A percentile compares a stretch with the other conserved stretches of the same genome.
phyloP scores from a whole-genome alignment of 1,284 basidiomycete species.

The Rhodotorula mucilaginosa region DNA sequence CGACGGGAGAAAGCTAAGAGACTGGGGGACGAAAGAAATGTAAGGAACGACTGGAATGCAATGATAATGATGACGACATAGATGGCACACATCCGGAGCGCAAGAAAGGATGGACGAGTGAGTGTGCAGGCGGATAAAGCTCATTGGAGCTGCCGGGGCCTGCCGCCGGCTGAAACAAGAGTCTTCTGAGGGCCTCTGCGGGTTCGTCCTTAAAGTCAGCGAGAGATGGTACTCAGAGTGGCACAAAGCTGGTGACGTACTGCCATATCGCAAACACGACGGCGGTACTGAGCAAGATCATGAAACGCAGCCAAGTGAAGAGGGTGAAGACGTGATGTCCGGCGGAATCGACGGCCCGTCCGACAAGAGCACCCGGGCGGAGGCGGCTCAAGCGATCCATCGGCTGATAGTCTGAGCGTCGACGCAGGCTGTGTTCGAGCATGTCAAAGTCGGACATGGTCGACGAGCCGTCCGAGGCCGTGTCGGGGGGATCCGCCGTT shows the following conservation, averaged over 20 bases:
- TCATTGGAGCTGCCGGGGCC: neutral
- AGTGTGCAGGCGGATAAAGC: neutral
- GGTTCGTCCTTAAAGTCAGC: neutral
- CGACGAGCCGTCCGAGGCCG: slow-evolving; percentile 15
- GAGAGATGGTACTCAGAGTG: rapidly evolving
- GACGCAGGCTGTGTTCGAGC: slow-evolving; percentile 14
- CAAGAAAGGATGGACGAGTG: neutral
- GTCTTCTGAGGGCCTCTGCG: slow-evolving; percentile 27
- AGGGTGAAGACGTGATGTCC: slow-evolving; percentile 22
- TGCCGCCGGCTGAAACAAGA: slow-evolving; percentile 8
- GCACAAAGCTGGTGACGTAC: slow-evolving; percentile 12
- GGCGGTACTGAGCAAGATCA: slow-evolving; percentile 30
- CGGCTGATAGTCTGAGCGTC: slow-evolving; percentile 40
- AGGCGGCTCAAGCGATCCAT: slow-evolving; percentile 36
- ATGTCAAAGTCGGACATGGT: slow-evolving; percentile 12
- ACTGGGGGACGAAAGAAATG: neutral
- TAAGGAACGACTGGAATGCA: neutral
- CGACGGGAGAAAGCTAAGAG: neutral
- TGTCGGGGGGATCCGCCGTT: slow-evolving; percentile 1
- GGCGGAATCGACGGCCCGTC: slow-evolving; percentile 24
- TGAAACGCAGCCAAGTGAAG: slow-evolving; percentile 31
- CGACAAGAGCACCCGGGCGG: slow-evolving; percentile 30
- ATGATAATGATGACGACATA: too few relatives aligned
- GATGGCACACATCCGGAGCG: neutral
- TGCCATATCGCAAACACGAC: slow-evolving; percentile 34